Evolutionary conservation across 2,329 filamentous ascomycete genomes (phyloP), one percentile per base, ranked within the genome.

Genomic region (Aspergillus thermomutatus): DNA sequence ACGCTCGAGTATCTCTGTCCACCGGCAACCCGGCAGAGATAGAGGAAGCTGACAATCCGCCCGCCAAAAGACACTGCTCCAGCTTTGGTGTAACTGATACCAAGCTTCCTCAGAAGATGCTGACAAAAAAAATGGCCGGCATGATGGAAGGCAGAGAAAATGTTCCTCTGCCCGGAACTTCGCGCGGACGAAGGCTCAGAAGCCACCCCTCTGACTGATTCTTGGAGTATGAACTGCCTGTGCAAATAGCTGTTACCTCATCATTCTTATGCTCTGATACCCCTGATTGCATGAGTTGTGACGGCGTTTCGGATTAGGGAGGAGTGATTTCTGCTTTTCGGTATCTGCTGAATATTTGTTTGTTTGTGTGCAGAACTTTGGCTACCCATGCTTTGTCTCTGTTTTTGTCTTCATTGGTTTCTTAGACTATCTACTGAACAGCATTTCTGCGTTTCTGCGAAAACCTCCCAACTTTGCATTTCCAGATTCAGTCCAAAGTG

Each of bases 91-190:
- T 62, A 0, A 57, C 64, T 7, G 75, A 73, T 11, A 73, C 68
- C 26, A 80, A 79, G 52, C 62, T 78, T n/a, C 77, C 77, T 3
- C 71, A 77, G 28, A 80, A 75, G 54, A 66, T 70, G 59, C 63
- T 69, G 4, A 72, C 73, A 34, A 76, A 75, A 56, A 66, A 65
- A 27, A 72, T 71, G 64, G 66, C 72, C 21, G 66, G 74, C n/a
- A 70, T 74, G 53, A 66, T 75, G 56, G 77, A 78, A 53, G 79
- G 78, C 3, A 72, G 76, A 46, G 79, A 81, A 61, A 80, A 81
- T 59, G 61, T 73, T 26, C 69, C 70, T 9, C 69, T 67, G 1
- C 63, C 67, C 46, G 64, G 61, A 43, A 59, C 63, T 25, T 53
- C 61, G 21, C 60, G 61, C 52, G 65, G 68, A 25, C 69, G 73